A percentile compares a stretch with the other conserved stretches of the same genome.
Evolutionary conservation across 2,329 filamentous ascomycete genomes (phyloP).

Genomic region (Talaromyces sp.): DNA sequence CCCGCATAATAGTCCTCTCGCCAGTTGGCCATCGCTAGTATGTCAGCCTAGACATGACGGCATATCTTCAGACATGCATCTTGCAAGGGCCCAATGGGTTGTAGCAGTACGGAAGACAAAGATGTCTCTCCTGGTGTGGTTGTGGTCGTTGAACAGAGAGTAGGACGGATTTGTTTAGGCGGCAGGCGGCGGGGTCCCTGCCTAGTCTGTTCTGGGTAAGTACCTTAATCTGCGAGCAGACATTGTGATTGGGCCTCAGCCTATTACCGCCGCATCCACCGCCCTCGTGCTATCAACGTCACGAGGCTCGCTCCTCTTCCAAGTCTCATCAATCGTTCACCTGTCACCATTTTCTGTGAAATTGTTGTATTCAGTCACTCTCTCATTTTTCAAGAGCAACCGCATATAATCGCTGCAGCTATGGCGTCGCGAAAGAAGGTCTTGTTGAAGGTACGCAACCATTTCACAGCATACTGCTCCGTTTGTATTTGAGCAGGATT

Average conservation of each 20-base stretch:
- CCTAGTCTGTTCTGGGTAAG: conserved; percentile 5
- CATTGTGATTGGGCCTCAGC: conserved; percentile 6
- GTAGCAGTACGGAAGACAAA: background rate
- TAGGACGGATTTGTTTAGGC: background rate
- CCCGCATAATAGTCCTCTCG: conserved; percentile 75
- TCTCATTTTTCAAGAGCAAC: background rate
- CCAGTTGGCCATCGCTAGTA: conserved; percentile 63
- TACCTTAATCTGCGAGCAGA: background rate
- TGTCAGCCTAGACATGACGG: background rate
- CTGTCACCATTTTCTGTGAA: background rate
- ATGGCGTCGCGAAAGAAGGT: conserved; percentile 89
- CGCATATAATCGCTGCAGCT: conserved; percentile 20
- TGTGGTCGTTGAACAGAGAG: background rate
- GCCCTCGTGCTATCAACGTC: conserved; percentile 24
- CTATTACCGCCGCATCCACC: conserved; percentile 30
- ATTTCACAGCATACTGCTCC: conserved; percentile 17
- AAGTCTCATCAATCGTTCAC: background rate
- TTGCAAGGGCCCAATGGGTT: background rate
- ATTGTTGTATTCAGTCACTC: background rate
- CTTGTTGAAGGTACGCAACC: conserved; percentile 68
- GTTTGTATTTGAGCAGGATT: background rate
- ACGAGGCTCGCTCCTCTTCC: conserved; percentile 14
- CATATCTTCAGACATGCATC: background rate
- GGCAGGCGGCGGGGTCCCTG: background rate
- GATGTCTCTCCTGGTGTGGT: background rate